Evolutionary conservation across 345 rosid genomes (phyloP).

Genomic region (Ceriops decandra): DNA sequence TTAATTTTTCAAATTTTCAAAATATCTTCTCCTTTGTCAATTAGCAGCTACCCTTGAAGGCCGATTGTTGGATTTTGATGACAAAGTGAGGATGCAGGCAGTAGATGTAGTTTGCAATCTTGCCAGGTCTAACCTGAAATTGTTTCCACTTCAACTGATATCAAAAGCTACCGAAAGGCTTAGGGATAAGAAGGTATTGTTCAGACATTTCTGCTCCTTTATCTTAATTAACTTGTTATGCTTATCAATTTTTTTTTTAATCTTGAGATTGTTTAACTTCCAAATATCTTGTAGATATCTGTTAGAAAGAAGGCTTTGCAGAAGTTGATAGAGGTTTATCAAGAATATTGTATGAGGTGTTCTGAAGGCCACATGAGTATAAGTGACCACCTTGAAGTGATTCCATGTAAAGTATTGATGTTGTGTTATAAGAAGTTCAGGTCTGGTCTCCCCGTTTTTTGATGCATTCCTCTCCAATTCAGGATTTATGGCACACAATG

Average conservation of each 20-base stretch:
- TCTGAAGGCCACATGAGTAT: constrained; percentile 15
- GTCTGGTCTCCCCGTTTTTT: constrained; percentile 37
- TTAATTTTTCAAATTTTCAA: constrained; percentile 12
- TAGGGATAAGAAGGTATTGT: constrained; percentile 84
- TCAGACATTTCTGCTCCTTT: constrained; percentile 4
- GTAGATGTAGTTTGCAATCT: constrained; percentile 72
- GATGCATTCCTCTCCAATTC: not conserved
- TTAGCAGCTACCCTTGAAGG: constrained; percentile 72
- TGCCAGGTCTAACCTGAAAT: constrained; percentile 50
- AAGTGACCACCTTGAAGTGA: constrained; percentile 63
- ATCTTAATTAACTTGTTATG: not conserved
- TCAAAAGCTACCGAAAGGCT: constrained; percentile 73
- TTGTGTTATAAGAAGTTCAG: constrained; percentile 73
- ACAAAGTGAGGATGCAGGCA: constrained; percentile 76
- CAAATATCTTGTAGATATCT: constrained; percentile 44
- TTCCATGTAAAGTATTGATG: constrained; percentile 80
- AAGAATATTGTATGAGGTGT: constrained; percentile 71
- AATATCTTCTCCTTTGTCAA: constrained; percentile 5
- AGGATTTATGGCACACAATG: not conserved
- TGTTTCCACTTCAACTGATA: constrained; percentile 48
- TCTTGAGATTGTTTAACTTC: not conserved
- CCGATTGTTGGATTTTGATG: constrained; percentile 80
- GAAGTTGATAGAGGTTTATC: constrained; percentile 78
- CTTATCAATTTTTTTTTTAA: too few relatives aligned
- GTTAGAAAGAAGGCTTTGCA: constrained; percentile 80